These are phyloP conservation scores for Melaleuca alternifolia DNA, from an alignment of 345 rosid species.

Conservation along the genomic window DNA sequence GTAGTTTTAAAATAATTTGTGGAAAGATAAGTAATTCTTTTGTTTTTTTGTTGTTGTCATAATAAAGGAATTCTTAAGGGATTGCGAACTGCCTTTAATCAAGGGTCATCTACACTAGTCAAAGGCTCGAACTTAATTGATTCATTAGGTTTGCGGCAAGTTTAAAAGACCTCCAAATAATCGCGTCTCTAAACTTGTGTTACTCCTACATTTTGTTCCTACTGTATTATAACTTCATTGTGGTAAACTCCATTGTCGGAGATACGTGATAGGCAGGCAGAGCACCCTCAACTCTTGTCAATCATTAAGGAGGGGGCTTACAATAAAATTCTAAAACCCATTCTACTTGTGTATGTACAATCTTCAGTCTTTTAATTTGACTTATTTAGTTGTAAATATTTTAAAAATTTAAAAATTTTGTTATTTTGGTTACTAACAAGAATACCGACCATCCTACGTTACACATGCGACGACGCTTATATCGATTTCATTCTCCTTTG, in stretches of 20 bases:
- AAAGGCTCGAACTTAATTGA: not conserved
- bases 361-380: too few relatives aligned
- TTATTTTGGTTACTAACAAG: too few relatives aligned
- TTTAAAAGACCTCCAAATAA: too few relatives aligned
- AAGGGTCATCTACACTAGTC: not conserved
- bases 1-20: not conserved
- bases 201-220: not conserved
- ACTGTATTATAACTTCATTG: not conserved
- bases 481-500: too few relatives aligned
- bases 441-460: too few relatives aligned
- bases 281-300: not conserved
- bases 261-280: not conserved
- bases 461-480: too few relatives aligned
- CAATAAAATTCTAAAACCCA: too few relatives aligned
- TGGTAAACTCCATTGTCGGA: not conserved
- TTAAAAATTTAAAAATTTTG: too few relatives aligned
- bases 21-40: not conserved
- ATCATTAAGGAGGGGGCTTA: too few relatives aligned
- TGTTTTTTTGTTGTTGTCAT: too few relatives aligned
- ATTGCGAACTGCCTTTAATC: not conserved
- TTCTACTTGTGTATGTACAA: too few relatives aligned
- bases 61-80: not conserved
- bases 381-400: too few relatives aligned
- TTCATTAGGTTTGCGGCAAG: not conserved
- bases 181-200: not conserved